These are phyloP conservation scores for Sporormia fimetaria DNA, from an alignment of 495 filamentous ascomycete genomes.

Conservation along the genomic window DNA sequence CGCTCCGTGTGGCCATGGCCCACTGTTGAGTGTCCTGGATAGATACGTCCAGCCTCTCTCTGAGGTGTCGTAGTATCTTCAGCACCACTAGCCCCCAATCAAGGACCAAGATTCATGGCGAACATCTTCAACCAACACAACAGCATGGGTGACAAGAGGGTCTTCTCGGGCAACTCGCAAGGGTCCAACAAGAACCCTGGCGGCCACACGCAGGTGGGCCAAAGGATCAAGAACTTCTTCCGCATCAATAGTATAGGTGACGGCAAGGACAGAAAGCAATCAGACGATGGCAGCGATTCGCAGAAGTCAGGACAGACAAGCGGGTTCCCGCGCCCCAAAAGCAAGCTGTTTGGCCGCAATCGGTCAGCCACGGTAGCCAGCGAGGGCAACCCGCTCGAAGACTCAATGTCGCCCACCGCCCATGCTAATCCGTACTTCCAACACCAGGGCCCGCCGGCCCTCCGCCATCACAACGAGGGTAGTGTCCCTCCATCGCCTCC, in stretches of 20 bases:
- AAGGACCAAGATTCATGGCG: too few species aligned
- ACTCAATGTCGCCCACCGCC: constrained; percentile 80
- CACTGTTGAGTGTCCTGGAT: too few species aligned
- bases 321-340: constrained; percentile 70
- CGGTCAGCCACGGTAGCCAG: constrained; percentile 83
- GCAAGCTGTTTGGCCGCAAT: constrained; percentile 48
- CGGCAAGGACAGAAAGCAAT: constrained; percentile 37
- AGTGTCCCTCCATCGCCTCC: constrained; percentile 95
- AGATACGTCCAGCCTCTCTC: too few species aligned
- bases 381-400: constrained; percentile 83
- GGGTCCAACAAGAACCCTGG: constrained; percentile 32
- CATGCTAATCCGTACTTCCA: constrained; percentile 95
- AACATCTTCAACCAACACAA: constrained; percentile 29
- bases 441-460: constrained; percentile 84
- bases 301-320: too few species aligned
- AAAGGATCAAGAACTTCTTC: constrained; percentile 95
- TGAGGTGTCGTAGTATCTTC: too few species aligned
- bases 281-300: constrained; percentile 34
- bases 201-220: constrained; percentile 55
- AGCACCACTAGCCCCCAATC: too few species aligned
- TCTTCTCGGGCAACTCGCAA: constrained; percentile 28
- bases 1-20: too few species aligned
- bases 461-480: constrained; percentile 89
- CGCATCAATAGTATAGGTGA: constrained; percentile 61
- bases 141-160: constrained; percentile 27